Evolutionary conservation across 1,284 basidiomycete species (phyloP), one percentile per base, ranked within the genome.

Genomic region (Golubevia sp.): DNA sequence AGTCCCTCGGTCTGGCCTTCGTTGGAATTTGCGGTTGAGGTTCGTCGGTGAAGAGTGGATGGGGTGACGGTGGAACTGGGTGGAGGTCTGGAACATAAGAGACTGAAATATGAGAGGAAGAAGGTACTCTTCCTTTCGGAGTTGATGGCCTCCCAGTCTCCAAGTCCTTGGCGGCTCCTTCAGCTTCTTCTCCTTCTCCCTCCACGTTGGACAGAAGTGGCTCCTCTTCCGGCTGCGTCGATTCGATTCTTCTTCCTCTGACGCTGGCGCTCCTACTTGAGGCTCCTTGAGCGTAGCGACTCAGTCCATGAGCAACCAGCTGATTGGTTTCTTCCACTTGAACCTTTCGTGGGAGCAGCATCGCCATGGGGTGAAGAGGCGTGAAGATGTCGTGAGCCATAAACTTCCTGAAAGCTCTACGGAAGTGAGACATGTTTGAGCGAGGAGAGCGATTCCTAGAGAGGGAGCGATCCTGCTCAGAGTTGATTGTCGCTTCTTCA

Each of bases 91-190:
- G 51, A 0, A 70, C 57, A 4, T 63, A 66, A 3, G 77, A 77
- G 54, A 77, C 68, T n/a, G 76, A 78, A 50, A 82, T 72, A 61
- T 76, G 73, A 2, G 70, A 73, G 0, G 73, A 62, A 3, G 68
- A 64, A 18, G 71, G 62, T 5, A 34, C 30, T 11, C 11, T 34
- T 34, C 30, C 30, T 34, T 34, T 34, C 11, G 30, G 4, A 3
- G 30, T 5, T 5, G 30, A 34, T 5, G 5, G 5, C 30, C 11
- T 34, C 11, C 30, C 30, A 11, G 4, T 34, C 30, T 34, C 30
- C 34, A 71, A 67, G 23, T 27, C 54, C 20, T 38, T 3, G 21
- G 25, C 3, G 7, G 52, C 52, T 27, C 23, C 58, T 21, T 5
- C 27, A 21, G 59, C 8, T 8, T 27, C 38, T 52, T 6, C 38